phyloP scores from a whole-genome alignment of 306 rosid species.

The Vachellia pachyceras region DNA sequence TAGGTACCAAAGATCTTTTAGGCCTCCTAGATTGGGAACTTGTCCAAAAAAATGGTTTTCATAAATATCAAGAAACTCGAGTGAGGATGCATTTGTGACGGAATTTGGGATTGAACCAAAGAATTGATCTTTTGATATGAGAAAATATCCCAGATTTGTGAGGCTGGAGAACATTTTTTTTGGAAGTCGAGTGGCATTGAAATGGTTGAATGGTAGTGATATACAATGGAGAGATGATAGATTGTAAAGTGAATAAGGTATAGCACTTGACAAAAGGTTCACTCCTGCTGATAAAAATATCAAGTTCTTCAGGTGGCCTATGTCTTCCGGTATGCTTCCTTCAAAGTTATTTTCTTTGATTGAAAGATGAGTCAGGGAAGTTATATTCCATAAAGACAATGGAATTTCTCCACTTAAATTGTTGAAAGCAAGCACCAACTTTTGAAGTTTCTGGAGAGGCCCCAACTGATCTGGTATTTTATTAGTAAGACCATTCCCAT shows the following conservation, averaged over 20 bases:
- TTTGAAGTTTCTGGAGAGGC: not conserved
- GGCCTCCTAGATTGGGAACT: not conserved
- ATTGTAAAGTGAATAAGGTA: constrained; percentile 41
- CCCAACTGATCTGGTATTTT: constrained; percentile 12
- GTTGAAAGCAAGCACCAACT: fast-evolving
- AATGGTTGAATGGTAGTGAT: fast-evolving
- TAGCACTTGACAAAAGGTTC: not conserved
- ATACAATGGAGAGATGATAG: not conserved
- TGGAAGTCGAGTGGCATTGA: constrained; percentile 13
- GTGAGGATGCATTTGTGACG: not conserved
- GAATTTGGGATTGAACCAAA: not conserved
- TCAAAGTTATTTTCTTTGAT: not conserved
- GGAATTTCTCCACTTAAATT: constrained; percentile 35
- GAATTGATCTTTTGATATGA: not conserved
- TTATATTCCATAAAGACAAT: constrained; percentile 20
- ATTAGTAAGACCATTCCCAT: not conserved
- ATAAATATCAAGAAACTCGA: not conserved
- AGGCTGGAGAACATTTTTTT: not conserved
- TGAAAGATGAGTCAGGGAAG: not conserved
- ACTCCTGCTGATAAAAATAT: fast-evolving
- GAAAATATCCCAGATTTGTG: not conserved
- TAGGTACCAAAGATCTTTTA: fast-evolving
- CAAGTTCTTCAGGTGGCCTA: constrained; percentile 18
- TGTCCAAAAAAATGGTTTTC: not conserved
- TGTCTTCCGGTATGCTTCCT: constrained; percentile 8